Base-by-base conservation (phyloP, 768 basidiomycete genomes). In the Collybia nuda region DNA sequence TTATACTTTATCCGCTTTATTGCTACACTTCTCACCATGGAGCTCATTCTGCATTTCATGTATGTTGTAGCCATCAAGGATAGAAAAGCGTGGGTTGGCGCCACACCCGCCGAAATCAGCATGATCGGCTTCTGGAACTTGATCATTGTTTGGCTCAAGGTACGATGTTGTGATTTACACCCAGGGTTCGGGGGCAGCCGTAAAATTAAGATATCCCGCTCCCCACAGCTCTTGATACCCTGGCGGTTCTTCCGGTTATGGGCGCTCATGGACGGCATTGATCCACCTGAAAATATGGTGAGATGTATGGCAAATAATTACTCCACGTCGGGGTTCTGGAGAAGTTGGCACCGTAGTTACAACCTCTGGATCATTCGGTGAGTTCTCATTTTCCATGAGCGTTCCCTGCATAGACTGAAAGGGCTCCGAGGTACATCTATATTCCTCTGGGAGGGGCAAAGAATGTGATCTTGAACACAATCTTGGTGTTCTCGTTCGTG, bases 221-320 rank as follows among this genome's bases (percentile, higher is more conserved):
- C 6, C 12, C 21, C 42, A n/a, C 58, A 98, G 95, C 82, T 98
- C 18, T 74, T 98, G 37, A 81, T 98, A 18, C 90, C 94, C 0
- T 98, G 96, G 96, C 81, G 96, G 9, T 97, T 97, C 74, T 98
- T 98, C 75, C 88, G 95, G 2, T 70, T 97, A 17, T 98, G 95
- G 93, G 87, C 95, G 2, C 72, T 98, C 18, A 65, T 82, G 47
- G 91, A 93, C 59, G 91, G 90, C 0, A 79, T 98, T 28, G 92
- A 97, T 59, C 89, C 93, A 0, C 97, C 96, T 0, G 97, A 99
- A 67, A 99, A 99, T 67, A 97, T 98, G 97, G 80, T 99, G 11
- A 81, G 97, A n/a, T 98, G 97, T 62, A 88, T 98, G 85, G 90
- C 85, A 18, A 99, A 98, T 67, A 98, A 98, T 66, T 98, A 98